Percentiles rank a stretch among this genome's conserved stretches.
Conservation (phyloP, 2,329 filamentous ascomycete genomes). For the Neospermospora avenae region DNA sequence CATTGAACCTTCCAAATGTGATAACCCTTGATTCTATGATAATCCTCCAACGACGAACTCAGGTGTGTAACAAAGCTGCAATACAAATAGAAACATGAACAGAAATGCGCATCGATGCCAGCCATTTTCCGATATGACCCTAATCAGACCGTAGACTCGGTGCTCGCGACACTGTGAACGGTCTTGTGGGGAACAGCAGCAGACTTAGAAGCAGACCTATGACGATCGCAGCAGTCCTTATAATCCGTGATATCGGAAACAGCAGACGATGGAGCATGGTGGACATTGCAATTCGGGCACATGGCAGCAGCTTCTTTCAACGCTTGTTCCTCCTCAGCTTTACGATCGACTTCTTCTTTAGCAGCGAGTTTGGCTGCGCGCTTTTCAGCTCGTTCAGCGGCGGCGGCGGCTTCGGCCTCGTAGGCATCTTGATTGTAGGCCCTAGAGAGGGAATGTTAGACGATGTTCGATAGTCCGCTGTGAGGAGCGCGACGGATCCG, state of each 20-base stretch:
- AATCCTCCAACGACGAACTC: background rate
- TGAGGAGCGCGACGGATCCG: background rate
- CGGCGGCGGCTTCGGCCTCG: background rate
- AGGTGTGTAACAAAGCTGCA: background rate
- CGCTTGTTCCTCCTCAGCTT: background rate
- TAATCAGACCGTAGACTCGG: background rate
- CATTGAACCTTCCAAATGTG: background rate
- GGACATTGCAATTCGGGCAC: background rate
- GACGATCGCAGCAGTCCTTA: constrained; percentile 4
- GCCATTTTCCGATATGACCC: background rate
- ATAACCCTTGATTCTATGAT: background rate
- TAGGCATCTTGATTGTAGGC: constrained; percentile 4
- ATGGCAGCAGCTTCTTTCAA: constrained; percentile 3
- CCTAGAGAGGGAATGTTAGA: constrained; percentile 7
- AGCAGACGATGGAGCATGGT: constrained; percentile 1
- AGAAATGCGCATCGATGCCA: background rate
- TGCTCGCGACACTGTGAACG: background rate
- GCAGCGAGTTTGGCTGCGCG: background rate
- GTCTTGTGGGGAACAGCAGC: background rate
- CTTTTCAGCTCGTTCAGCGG: background rate
- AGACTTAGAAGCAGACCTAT: background rate
- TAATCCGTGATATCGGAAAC: constrained; percentile 6
- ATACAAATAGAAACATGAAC: background rate
- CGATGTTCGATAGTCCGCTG: background rate
- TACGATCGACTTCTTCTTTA: background rate